Evolutionary conservation across 805 yeast species (phyloP).

Genomic region (Sugiyamaella americana): DNA sequence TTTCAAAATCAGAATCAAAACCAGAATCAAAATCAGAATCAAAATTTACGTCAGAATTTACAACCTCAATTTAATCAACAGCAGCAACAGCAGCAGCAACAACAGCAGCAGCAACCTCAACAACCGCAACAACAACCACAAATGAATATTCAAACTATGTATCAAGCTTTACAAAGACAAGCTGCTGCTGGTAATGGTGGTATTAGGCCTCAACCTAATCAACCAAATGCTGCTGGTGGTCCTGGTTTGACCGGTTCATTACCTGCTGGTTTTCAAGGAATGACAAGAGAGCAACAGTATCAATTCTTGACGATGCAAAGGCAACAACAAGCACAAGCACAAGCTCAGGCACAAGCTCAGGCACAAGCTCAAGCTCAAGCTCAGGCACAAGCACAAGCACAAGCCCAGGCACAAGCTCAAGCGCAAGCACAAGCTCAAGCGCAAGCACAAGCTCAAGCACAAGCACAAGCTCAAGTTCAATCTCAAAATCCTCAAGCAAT

Average conservation of each 20-base stretch:
- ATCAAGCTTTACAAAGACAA: conserved; percentile 3
- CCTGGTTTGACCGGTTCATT: too few relatives aligned
- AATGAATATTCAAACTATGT: conserved; percentile 20
- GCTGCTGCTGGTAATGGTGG: not conserved
- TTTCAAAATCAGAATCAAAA: not conserved
- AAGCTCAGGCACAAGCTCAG: conserved; percentile 15
- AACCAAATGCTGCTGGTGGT: not conserved
- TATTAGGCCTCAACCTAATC: not conserved
- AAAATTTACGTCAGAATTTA: not conserved
- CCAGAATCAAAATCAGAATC: conserved; percentile 2
- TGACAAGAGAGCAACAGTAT: not conserved
- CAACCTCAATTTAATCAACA: not conserved
- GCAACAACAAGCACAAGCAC: conserved; percentile 7
- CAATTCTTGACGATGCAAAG: conserved; percentile 11
- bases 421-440: conserved; percentile 9
- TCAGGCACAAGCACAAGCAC: conserved; percentile 16
- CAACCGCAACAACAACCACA: conserved; percentile 23
- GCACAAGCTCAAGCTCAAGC: conserved; percentile 17
- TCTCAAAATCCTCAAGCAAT: conserved; percentile 12
- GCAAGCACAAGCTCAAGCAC: conserved; percentile 13
- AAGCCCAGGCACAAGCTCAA: conserved; percentile 17
- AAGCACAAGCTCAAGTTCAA: conserved; percentile 17
- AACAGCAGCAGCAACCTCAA: conserved; percentile 20
- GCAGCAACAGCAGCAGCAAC: conserved; percentile 20
- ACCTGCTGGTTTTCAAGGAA: not conserved